Evolutionary conservation across 2,329 filamentous ascomycete genomes (phyloP), one percentile per base, ranked within the genome.

Genomic region (Teratosphaeria viscida): DNA sequence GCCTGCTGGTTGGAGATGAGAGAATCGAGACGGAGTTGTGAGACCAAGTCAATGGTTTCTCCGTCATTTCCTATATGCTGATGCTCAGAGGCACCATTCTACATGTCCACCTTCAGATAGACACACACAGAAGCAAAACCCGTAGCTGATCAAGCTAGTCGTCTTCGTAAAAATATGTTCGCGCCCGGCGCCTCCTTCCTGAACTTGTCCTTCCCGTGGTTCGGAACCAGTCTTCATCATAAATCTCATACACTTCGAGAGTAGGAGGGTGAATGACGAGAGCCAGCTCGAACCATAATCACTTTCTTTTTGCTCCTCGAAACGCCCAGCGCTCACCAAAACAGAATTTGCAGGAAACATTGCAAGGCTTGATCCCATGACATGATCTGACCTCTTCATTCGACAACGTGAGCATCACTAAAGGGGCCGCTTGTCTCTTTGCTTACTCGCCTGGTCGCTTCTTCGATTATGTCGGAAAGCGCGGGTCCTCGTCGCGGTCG

Each of bases 391-490:
- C 11, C 12, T 12, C 16, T 23, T 57, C 52, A 66, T 4, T 66
- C 63, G 8, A 63, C 61, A 12, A 63, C 66, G 57, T 73, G 61
- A 16, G 59, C 63, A 61, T 73, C 70, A 12, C 62, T 61, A 57
- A 74, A 74, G 26, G 72, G 72, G 59, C 72, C 67, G 12, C 63
- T 68, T 64, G 63, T 70, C 63, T 59, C 72, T 65, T 66, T 58
- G 56, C 70, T 75, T 55, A 74, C 75, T 34, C 75, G 70, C 62
- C 70, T 73, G 1, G 73, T 73, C 27, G 72, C 72, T 63, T 79
- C 77, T 60, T 79, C 77, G 7, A 75, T 74, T n/a, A 79, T 77
- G 19, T 76, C 76, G 23, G 73, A 75, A 61, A 79, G 59, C 12
- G 52, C 53, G 19, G 27, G 19, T 7, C 53, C 53, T 52, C 59